A percentile compares a stretch with the other conserved stretches of the same genome.
Conservation (phyloP, 495 filamentous ascomycete genomes). For the Penicillium salamii region DNA sequence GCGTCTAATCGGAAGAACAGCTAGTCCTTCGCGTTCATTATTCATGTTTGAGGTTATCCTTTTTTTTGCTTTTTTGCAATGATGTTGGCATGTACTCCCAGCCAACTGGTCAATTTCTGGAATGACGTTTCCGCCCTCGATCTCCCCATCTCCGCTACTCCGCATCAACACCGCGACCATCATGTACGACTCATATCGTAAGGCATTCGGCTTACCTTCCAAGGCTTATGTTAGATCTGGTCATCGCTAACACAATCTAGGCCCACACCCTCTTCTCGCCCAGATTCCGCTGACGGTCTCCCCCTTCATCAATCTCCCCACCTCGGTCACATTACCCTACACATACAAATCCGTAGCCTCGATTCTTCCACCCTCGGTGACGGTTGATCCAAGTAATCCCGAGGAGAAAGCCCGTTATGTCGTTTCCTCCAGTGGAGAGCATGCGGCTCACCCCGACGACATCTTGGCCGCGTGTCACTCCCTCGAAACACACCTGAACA, state of each 20-base stretch:
- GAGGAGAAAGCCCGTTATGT: constrained; percentile 63
- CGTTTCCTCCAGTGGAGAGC: constrained; percentile 64
- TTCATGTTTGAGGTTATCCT: too few relatives aligned
- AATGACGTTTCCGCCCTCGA: background rate
- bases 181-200: constrained; percentile 49
- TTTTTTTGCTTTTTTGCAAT: too few relatives aligned
- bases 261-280: constrained; percentile 80
- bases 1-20: too few relatives aligned
- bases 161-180: background rate
- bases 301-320: constrained; percentile 88
- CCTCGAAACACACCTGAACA: constrained; percentile 69
- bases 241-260: constrained; percentile 40
- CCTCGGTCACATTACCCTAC: constrained; percentile 88
- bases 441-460: constrained; percentile 75
- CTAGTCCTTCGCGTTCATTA: too few relatives aligned
- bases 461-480: constrained; percentile 77
- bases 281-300: constrained; percentile 92
- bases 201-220: constrained; percentile 7
- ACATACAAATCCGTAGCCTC: constrained; percentile 88
- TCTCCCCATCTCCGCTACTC: constrained; percentile 5
- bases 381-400: constrained; percentile 46
- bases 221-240: too few relatives aligned
- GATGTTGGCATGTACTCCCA: too few relatives aligned
- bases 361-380: constrained; percentile 75
- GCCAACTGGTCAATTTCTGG: background rate